Evolutionary conservation across 441 rosid genomes (phyloP).

Genomic region (Sinapis alba): DNA sequence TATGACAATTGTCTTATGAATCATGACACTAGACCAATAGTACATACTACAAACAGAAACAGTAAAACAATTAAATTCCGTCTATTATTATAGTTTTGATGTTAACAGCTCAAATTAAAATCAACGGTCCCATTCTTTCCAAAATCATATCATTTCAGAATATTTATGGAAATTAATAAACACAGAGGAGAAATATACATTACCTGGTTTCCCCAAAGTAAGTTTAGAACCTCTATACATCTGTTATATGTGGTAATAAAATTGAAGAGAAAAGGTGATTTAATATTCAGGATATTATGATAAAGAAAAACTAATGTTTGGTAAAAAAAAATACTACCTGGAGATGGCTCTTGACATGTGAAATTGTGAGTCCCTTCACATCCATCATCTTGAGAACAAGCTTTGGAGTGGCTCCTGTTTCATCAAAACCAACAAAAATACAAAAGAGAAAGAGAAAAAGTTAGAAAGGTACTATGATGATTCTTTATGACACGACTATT

Average conservation of each 20-base stretch:
- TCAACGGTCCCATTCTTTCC: conserved; percentile 31
- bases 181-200: not conserved
- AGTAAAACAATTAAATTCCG: conserved; percentile 37
- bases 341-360: conserved; percentile 77
- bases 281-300: not conserved
- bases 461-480: not conserved
- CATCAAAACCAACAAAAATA: conserved; percentile 12
- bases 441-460: not conserved
- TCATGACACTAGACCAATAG: conserved; percentile 43
- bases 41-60: conserved; percentile 43
- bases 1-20: conserved; percentile 43
- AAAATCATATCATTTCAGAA: conserved; percentile 21
- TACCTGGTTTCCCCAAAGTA: conserved; percentile 42
- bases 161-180: not conserved
- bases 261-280: not conserved
- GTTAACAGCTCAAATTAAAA: conserved; percentile 33
- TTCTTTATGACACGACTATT: not conserved
- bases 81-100: conserved; percentile 40
- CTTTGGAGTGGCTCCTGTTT: conserved; percentile 67
- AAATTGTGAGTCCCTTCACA: conserved; percentile 67
- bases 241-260: conserved; percentile 19
- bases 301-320: not conserved
- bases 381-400: conserved; percentile 65
- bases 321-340: conserved; percentile 46
- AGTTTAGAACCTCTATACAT: conserved; percentile 46